Evolutionary conservation across 2,329 filamentous ascomycete genomes (phyloP).

Genomic region (Thielaviopsis musarum): DNA sequence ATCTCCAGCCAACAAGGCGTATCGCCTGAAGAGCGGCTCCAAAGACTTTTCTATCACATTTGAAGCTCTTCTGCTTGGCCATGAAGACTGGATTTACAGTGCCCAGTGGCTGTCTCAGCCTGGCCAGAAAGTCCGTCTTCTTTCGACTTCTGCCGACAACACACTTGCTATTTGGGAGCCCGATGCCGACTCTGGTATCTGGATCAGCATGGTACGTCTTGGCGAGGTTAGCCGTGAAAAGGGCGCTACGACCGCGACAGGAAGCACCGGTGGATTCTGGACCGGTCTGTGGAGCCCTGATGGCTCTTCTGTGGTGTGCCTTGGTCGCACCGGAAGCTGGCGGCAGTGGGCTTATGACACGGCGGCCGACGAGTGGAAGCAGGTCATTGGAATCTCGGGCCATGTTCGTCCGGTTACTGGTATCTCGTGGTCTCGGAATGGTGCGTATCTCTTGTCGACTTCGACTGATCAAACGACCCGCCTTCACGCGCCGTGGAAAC

Average conservation of each 20-base stretch:
- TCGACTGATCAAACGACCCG: conserved; percentile 86
- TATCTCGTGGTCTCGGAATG: conserved; percentile 67
- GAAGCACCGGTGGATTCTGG: conserved; percentile 93
- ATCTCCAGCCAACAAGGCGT: conserved; percentile 76
- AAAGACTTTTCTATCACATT: conserved; percentile 71
- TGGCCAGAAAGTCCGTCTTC: conserved; percentile 46
- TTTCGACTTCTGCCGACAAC: conserved; percentile 89
- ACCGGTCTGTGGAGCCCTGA: conserved; percentile 74
- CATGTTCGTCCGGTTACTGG: conserved; percentile 71
- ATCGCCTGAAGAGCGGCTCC: conserved; percentile 47
- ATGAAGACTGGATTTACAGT: conserved; percentile 97
- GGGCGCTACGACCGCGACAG: conserved; percentile 88
- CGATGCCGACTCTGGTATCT: conserved; percentile 70
- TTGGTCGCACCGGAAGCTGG: conserved; percentile 90
- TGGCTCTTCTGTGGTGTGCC: conserved; percentile 56
- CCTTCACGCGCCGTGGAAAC: conserved; percentile 65
- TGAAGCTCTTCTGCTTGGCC: conserved; percentile 80
- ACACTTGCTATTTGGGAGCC: conserved; percentile 87
- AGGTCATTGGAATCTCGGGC: conserved; percentile 61
- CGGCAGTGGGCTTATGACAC: conserved; percentile 57
- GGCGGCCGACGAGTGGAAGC: conserved; percentile 52
- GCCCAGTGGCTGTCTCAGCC: conserved; percentile 45
- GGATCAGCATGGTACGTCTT: conserved; percentile 70
- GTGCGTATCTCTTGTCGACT: conserved; percentile 75
- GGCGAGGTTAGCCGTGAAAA: conserved; percentile 92